Evolutionary conservation across 257 asterid genomes (phyloP).

Genomic region (Solanum piurae): DNA sequence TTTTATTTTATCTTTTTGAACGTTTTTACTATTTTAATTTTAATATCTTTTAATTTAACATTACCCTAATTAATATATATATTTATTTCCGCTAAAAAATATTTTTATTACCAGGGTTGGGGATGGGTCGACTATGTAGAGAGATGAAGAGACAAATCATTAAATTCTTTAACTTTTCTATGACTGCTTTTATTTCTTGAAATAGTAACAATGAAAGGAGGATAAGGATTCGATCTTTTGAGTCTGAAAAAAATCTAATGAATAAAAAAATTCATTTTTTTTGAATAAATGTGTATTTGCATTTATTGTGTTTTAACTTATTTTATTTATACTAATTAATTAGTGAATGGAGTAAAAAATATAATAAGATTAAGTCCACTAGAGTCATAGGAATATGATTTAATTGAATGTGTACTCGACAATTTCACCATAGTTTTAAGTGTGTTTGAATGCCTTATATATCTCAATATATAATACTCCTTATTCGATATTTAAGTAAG

Average conservation of each 20-base stretch:
- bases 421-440: background rate
- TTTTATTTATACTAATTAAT: background rate
- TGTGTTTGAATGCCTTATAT: background rate
- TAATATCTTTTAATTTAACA: no score
- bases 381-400: background rate
- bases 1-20: no score
- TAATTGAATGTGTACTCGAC: background rate
- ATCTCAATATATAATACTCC: background rate
- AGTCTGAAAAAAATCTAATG: background rate
- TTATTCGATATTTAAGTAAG: no score
- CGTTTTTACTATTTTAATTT: no score
- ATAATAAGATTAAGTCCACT: background rate
- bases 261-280: background rate
- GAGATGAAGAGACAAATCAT: background rate
- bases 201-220: background rate
- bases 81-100: no score
- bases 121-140: background rate
- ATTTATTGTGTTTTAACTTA: background rate
- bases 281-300: background rate
- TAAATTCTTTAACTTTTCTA: background rate
- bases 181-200: background rate
- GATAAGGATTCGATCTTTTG: background rate
- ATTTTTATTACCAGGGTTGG: no score
- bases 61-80: no score
- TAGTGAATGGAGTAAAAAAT: background rate